Evolutionary conservation across 2,329 filamentous ascomycete species (phyloP).

Genomic region (Teratosphaeria epicoccoides): DNA sequence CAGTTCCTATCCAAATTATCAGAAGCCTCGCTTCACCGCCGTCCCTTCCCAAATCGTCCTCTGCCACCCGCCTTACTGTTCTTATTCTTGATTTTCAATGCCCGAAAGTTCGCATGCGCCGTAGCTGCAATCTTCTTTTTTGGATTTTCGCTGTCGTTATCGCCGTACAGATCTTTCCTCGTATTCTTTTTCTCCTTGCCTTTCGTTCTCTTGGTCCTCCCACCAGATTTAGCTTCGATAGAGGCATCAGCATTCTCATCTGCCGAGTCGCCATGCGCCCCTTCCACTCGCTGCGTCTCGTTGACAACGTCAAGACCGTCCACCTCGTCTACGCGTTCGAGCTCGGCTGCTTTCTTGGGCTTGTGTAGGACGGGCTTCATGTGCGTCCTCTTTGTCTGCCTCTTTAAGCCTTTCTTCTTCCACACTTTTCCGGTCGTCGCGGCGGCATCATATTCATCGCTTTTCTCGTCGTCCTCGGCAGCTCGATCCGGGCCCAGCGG

Average conservation of each 20-base stretch:
- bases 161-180: not conserved
- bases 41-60: conserved; percentile 15
- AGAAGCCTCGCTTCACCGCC: not conserved
- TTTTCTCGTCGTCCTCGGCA: conserved; percentile 47
- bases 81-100: conserved; percentile 42
- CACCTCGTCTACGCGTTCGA: conserved; percentile 4
- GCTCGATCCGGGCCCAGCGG: conserved; percentile 35
- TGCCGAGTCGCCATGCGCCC: not conserved
- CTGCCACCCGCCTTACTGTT: conserved; percentile 33
- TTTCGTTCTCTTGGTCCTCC: not conserved
- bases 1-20: not conserved
- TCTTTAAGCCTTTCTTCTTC: conserved; percentile 78
- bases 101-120: conserved; percentile 39
- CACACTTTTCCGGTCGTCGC: conserved; percentile 52
- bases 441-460: conserved; percentile 23
- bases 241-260: not conserved
- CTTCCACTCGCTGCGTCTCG: not conserved
- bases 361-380: conserved; percentile 32
- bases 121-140: conserved; percentile 35
- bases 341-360: conserved; percentile 18
- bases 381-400: conserved; percentile 59
- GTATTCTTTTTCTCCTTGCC: not conserved
- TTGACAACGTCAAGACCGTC: conserved; percentile 4
- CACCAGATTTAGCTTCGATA: not conserved
- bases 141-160: not conserved